Evolutionary conservation across 2,329 filamentous ascomycete species (phyloP).

Genomic region (Colletotrichum liaoningense): DNA sequence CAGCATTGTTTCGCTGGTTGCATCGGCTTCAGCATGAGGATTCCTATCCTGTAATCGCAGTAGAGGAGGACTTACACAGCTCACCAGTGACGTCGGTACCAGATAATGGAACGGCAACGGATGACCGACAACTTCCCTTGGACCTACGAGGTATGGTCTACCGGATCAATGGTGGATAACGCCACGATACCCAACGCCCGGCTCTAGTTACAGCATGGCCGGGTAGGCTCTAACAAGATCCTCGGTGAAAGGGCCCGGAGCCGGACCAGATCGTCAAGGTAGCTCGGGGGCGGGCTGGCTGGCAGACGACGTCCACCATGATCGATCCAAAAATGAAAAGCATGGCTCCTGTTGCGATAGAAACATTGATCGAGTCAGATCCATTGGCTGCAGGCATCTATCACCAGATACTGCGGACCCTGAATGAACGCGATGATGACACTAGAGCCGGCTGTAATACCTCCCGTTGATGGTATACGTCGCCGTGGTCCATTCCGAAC

Average conservation of each 20-base stretch:
- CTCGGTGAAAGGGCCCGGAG: constrained; percentile 9
- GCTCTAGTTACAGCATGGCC: background rate
- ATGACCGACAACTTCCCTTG: background rate
- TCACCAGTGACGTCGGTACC: constrained; percentile 25
- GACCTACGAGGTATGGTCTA: constrained; percentile 6
- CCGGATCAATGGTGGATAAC: constrained; percentile 11
- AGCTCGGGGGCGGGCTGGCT: background rate
- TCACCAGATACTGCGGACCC: background rate
- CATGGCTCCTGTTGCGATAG: background rate
- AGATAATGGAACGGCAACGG: background rate
- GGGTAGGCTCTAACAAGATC: background rate
- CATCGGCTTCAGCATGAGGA: background rate
- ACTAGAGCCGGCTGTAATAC: background rate
- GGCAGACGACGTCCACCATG: constrained; percentile 3
- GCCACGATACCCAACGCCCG: background rate
- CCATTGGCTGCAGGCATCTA: background rate
- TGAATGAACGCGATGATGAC: background rate
- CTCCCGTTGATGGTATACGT: constrained; percentile 1
- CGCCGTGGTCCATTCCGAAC: background rate
- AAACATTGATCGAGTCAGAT: background rate
- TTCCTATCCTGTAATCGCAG: background rate
- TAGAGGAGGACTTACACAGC: background rate
- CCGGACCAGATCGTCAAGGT: constrained; percentile 15
- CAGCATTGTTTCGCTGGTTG: background rate
- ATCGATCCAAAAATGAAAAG: background rate